Percentiles rank a stretch among this genome's conserved stretches.
These are phyloP conservation scores for Dovyalis caffra DNA, from an alignment of 345 rosid genomes.

Conservation along the genomic window DNA sequence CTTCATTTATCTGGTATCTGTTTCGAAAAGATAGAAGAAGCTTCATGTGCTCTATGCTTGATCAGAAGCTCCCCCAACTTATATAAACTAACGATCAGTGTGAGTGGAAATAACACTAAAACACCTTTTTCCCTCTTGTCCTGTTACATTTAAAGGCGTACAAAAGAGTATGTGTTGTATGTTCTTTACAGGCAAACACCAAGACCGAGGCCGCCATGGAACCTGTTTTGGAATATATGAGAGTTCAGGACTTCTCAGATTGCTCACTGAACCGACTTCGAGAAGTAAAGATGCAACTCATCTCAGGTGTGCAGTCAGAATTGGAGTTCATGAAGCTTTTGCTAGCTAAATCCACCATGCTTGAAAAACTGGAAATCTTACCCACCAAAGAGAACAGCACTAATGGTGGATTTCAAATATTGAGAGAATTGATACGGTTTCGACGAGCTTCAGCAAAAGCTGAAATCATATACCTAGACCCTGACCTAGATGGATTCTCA, in stretches of 20 bases:
- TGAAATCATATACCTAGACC: constrained; percentile 6
- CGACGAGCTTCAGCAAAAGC: constrained; percentile 8
- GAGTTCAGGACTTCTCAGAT: neutral
- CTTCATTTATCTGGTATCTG: constrained; percentile 1
- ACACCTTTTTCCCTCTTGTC: too few relatives aligned
- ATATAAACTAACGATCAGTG: constrained; percentile 11
- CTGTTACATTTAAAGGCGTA: too few relatives aligned
- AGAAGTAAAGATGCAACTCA: neutral
- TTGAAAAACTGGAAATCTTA: constrained; percentile 10
- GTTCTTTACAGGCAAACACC: neutral
- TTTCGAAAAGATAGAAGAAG: constrained; percentile 5
- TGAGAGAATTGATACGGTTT: constrained; percentile 6
- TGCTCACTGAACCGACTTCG: neutral
- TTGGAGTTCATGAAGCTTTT: constrained; percentile 12
- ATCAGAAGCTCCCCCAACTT: constrained; percentile 19
- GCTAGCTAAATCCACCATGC: neutral
- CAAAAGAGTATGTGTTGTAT: neutral
- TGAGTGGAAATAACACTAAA: neutral
- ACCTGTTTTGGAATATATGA: neutral
- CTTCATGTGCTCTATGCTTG: constrained; percentile 21
- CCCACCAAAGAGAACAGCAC: neutral
- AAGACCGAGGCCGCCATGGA: neutral
- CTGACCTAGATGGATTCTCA: too few relatives aligned
- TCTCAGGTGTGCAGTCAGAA: neutral
- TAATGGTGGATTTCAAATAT: neutral